A percentile compares a stretch with the other conserved stretches of the same genome.
These are phyloP conservation scores for Talaromyces sp. DNA, from an alignment of 2,329 filamentous ascomycete genomes.

Conservation along the genomic window DNA sequence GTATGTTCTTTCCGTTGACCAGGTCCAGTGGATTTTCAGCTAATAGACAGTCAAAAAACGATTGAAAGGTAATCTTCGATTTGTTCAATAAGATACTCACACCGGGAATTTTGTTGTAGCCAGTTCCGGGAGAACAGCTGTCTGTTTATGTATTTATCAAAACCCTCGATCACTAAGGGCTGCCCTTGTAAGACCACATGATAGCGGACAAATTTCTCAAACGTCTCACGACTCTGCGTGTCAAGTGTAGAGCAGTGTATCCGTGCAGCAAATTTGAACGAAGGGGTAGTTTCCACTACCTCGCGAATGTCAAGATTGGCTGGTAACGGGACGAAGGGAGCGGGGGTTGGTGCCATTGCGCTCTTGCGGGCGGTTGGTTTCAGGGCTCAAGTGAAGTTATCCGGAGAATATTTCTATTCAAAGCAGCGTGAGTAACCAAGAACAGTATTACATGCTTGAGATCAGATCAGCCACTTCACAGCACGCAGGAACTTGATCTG, in stretches of 20 bases:
- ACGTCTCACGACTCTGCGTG: slow-evolving; percentile 72
- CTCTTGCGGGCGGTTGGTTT: neutral
- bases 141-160: slow-evolving; percentile 73
- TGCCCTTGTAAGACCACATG: slow-evolving; percentile 85
- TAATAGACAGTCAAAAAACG: slow-evolving; percentile 38
- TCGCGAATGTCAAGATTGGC: slow-evolving; percentile 77
- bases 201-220: slow-evolving; percentile 81
- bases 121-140: slow-evolving; percentile 79
- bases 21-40: slow-evolving; percentile 87
- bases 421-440: too few species aligned
- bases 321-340: slow-evolving; percentile 84
- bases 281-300: slow-evolving; percentile 76
- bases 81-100: neutral
- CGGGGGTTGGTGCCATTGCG: slow-evolving; percentile 56
- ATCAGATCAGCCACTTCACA: too few species aligned
- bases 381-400: neutral
- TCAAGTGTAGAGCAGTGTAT: slow-evolving; percentile 79
- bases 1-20: slow-evolving; percentile 69
- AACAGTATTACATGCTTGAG: too few species aligned
- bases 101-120: slow-evolving; percentile 68
- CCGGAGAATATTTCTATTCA: too few species aligned
- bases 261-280: slow-evolving; percentile 84
- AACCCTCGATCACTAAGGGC: slow-evolving; percentile 88
- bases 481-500: too few species aligned
- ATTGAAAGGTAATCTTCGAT: neutral